These are phyloP conservation scores for Stevia rebaudiana DNA, from an alignment of 140 eudicot species.

Conservation along the genomic window DNA sequence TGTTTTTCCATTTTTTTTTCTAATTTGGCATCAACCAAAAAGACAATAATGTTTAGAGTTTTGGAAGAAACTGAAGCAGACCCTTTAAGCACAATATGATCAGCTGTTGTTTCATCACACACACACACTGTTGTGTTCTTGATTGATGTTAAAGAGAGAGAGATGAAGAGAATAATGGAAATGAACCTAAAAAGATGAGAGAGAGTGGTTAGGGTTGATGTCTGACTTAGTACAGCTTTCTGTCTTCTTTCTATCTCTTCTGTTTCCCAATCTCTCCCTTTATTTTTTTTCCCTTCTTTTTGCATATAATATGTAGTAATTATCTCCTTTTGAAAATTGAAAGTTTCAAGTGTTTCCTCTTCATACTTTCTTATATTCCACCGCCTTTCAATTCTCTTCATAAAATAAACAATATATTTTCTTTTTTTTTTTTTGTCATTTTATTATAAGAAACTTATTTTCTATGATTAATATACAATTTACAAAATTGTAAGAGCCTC, in stretches of 20 bases:
- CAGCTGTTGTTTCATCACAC: background rate
- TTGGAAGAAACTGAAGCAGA: too few relatives aligned
- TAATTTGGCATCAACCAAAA: slow-evolving; percentile 49
- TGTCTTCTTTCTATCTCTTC: slow-evolving; percentile 46
- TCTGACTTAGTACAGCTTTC: slow-evolving; percentile 29
- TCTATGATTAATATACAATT: too few relatives aligned
- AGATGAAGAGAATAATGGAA: slow-evolving; percentile 13
- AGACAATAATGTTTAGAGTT: slow-evolving; percentile 37
- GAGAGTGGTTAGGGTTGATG: slow-evolving; percentile 28
- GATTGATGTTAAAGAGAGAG: background rate
- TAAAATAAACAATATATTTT: background rate
- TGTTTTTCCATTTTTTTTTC: too few relatives aligned
- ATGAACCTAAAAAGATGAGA: slow-evolving; percentile 9
- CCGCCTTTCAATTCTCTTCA: background rate
- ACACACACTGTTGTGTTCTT: slow-evolving; percentile 20
- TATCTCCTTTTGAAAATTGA: slow-evolving; percentile 22
- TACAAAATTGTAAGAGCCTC: too few relatives aligned
- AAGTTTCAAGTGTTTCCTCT: background rate
- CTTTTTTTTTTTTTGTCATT: too few relatives aligned
- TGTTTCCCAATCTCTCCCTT: slow-evolving; percentile 41
- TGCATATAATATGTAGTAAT: slow-evolving; percentile 21
- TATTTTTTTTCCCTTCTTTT: slow-evolving; percentile 15
- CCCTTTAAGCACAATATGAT: slow-evolving; percentile 1
- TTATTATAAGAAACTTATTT: too few relatives aligned
- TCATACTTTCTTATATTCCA: background rate